Conservation (phyloP, 2,329 filamentous ascomycete genomes). For the Colletotrichum tropicicola region DNA sequence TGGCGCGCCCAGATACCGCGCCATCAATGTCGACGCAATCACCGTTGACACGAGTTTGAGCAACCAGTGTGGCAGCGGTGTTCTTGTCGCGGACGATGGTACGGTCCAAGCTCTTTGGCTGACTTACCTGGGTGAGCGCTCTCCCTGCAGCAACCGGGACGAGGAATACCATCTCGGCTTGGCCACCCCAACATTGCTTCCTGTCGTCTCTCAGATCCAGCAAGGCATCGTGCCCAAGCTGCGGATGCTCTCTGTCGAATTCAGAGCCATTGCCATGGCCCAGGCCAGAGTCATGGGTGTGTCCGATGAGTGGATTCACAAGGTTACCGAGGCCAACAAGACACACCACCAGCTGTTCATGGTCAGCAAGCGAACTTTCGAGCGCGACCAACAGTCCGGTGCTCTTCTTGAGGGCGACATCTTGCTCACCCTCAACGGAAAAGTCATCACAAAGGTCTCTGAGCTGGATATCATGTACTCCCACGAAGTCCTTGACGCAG, state of each 20-base stretch:
- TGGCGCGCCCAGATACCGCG: slow-evolving; percentile 89
- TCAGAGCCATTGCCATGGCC: slow-evolving; percentile 94
- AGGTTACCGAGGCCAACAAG: slow-evolving; percentile 87
- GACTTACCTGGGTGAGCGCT: slow-evolving; percentile 93
- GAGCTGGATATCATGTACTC: slow-evolving; percentile 98
- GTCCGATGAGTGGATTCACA: slow-evolving; percentile 92
- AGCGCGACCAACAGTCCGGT: slow-evolving; percentile 57
- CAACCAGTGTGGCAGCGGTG: slow-evolving; percentile 92
- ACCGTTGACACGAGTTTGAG: slow-evolving; percentile 95
- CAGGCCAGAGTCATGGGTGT: slow-evolving; percentile 98
- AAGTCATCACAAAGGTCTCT: slow-evolving; percentile 90
- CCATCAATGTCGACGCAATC: slow-evolving; percentile 95
- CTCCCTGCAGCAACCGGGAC: slow-evolving; percentile 80
- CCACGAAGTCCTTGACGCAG: slow-evolving; percentile 81
- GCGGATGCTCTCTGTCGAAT: slow-evolving; percentile 92
- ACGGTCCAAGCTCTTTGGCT: slow-evolving; percentile 96
- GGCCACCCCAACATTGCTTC: slow-evolving; percentile 86
- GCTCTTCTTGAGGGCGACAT: slow-evolving; percentile 90
- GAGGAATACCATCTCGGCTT: slow-evolving; percentile 97
- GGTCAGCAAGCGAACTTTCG: slow-evolving; percentile 88
- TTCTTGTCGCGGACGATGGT: slow-evolving; percentile 88
- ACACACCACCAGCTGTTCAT: slow-evolving; percentile 97
- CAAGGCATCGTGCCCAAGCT: slow-evolving; percentile 81
- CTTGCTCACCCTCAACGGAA: slow-evolving; percentile 87
- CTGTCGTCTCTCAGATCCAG: slow-evolving; percentile 88